Evolutionary conservation across 768 basidiomycete genomes (phyloP).

Genomic region (Suillus alpinus): DNA sequence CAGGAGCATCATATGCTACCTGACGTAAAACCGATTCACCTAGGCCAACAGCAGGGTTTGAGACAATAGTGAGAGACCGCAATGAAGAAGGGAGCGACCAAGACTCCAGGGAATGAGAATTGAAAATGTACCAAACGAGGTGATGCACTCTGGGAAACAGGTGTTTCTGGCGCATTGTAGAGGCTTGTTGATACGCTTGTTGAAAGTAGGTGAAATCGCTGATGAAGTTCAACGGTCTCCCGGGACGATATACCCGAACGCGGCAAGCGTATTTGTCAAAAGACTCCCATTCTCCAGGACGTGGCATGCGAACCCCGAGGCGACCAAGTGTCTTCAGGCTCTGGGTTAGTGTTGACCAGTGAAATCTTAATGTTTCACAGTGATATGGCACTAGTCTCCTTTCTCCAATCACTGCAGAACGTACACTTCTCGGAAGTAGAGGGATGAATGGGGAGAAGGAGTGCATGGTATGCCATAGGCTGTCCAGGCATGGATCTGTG

Average conservation of each 20-base stretch:
- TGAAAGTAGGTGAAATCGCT: too few relatives aligned
- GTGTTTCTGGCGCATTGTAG: not conserved
- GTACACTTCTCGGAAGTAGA: not conserved
- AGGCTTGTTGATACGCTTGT: not conserved
- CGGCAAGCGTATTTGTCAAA: not conserved
- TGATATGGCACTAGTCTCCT: not conserved
- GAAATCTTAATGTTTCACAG: not conserved
- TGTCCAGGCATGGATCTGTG: not conserved
- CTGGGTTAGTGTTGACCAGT: not conserved
- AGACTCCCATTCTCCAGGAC: not conserved
- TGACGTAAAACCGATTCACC: not conserved
- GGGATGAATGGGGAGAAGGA: not conserved
- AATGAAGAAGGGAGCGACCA: not conserved
- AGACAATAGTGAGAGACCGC: not conserved
- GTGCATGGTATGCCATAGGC: not conserved
- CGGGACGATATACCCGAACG: not conserved
- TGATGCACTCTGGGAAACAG: not conserved
- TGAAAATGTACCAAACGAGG: not conserved
- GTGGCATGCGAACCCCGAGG: not conserved
- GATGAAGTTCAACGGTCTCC: too few relatives aligned
- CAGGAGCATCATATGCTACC: not conserved
- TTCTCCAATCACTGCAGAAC: not conserved
- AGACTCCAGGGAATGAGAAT: not conserved
- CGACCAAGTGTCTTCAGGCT: not conserved
- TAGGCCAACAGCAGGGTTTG: not conserved